Base-by-base conservation (phyloP, 805 yeast genomes). In the Suhomyces kilbournensis region DNA sequence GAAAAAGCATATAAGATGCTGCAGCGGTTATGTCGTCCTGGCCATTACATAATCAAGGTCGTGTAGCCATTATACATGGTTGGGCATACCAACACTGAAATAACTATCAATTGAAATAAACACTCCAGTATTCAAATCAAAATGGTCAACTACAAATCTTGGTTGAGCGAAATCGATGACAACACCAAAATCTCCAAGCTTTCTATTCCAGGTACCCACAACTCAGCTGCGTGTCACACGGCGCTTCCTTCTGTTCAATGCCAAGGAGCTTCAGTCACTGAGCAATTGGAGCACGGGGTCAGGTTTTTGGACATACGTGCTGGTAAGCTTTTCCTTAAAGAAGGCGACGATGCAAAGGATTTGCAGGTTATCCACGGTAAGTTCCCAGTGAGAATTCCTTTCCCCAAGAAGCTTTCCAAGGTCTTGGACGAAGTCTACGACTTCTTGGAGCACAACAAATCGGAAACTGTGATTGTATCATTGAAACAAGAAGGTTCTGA, bases 171-270 rank as follows among this genome's bases (percentile, higher is more conserved):
- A 9, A 62, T 86, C 53, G 67, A 71, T 49, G 88, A 85, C 62
- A 72, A 82, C 64, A 70, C 78, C 19, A 61, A 61, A 40, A 55
- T 88, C 34, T 74, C 86, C 3, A 70, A 77, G 52, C 73, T 88
- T 49, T 74, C 92, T 0, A 73, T 88, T 48, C 91, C 93, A 8
- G 94, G 94, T n/a, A 87, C 93, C n/a, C 94, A 88, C 70, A 87
- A 88, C 64, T 78, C 89, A 42, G 90, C 87, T 12, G 93, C 93
- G 5, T 82, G 80, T 59, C 84, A 85, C 64, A 71, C 79, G 7
- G 86, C 92, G 2, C 69, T 86, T 45, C 93, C 93, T 26, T 82
- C 90, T 0, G 92, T 88, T 28, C 86, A 83, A 63, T 88, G 94
- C 65, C 94, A 88, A 66, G 86, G 82, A 15, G 80, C 74, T 7